Evolutionary conservation across 2,329 filamentous ascomycete species (phyloP).

Genomic region (Reticulascus tulasneorum): DNA sequence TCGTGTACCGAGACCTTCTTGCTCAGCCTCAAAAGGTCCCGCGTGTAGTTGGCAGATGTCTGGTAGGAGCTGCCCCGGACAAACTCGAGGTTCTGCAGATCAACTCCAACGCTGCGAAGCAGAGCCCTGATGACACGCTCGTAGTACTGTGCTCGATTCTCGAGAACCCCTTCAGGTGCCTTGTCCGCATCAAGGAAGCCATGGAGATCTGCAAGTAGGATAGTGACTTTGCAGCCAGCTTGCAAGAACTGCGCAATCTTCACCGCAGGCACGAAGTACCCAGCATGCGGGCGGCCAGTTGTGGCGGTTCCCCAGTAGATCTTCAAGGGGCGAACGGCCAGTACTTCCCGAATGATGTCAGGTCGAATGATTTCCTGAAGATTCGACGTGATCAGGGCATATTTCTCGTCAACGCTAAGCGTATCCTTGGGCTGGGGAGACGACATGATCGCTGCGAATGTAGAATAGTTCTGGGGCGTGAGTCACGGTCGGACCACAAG

Average conservation of each 20-base stretch:
- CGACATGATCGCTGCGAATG: too few species aligned
- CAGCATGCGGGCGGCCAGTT: slow-evolving; percentile 82
- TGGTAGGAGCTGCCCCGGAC: slow-evolving; percentile 85
- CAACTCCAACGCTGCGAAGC: slow-evolving; percentile 73
- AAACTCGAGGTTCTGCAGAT: slow-evolving; percentile 75
- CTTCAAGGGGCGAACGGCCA: slow-evolving; percentile 65
- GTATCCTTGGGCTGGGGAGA: too few species aligned
- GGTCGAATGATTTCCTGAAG: slow-evolving; percentile 78
- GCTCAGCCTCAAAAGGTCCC: slow-evolving; percentile 80
- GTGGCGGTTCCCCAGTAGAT: slow-evolving; percentile 90
- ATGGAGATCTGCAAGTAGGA: slow-evolving; percentile 72
- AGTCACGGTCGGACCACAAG: too few species aligned
- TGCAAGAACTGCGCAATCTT: slow-evolving; percentile 86
- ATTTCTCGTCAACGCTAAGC: too few species aligned
- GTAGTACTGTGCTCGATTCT: slow-evolving; percentile 82
- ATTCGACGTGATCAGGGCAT: slow-evolving; percentile 75
- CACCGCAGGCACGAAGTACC: slow-evolving; percentile 83
- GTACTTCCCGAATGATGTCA: slow-evolving; percentile 74
- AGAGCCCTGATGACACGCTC: slow-evolving; percentile 68
- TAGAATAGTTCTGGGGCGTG: too few species aligned
- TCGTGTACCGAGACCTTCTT: slow-evolving; percentile 71
- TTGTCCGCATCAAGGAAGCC: slow-evolving; percentile 82
- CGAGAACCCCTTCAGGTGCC: slow-evolving; percentile 83
- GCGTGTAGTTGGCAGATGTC: slow-evolving; percentile 64
- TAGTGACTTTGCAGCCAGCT: slow-evolving; percentile 77